Evolutionary conservation across 352 stramenopile genomes (phyloP), one percentile per base, ranked within the genome.

Genomic region (Phytopythium oedochilum): DNA sequence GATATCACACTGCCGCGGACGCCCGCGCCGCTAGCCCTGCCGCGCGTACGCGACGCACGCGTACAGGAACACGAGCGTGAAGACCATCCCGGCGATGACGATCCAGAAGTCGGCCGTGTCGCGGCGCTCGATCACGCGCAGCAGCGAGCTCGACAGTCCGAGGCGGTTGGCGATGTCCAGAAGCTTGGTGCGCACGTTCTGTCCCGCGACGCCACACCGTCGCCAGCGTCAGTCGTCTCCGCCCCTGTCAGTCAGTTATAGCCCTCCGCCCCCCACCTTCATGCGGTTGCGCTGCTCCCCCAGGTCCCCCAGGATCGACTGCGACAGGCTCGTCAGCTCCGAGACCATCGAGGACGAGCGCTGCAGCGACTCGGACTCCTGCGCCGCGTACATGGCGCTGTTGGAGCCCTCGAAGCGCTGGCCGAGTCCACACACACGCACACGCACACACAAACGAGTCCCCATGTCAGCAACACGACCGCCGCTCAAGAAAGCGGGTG

Each of bases 41-140:
- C 60, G 61, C 23, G 73, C 48, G 57, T 89, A 92, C 36, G 66
- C 66, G 26, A 89, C 80, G 61, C 84, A 94, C 14, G 71, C 63
- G 40, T 90, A 94, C 44, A 94, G 64, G 52, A 92, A 92, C 5
- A 86, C 42, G n/a, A 94, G 64, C 29, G 86, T 92, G 57, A 93
- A 64, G 44, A 90, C 25, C 80, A 96, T 96, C 14, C 86, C 86
- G 11, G 61, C 80, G 29, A 89, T 66, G 2, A 94, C 85, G 52
- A 94, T 92, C 85, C 82, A 93, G 39, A 87, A 89, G 54, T 93
- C 85, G 28, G 90, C 77, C 2, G 78, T 87, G 53, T 94, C 85
- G 53, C 85, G 75, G 26, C 83, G 63, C 57, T 94, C 86, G 39
- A 96, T 92, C 29, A 92, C 74, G 11, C 83, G 81, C 58, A 96